Evolutionary conservation across 768 basidiomycete genomes (phyloP), one percentile per base, ranked within the genome.

Genomic region (Xerocomus potaroensis): DNA sequence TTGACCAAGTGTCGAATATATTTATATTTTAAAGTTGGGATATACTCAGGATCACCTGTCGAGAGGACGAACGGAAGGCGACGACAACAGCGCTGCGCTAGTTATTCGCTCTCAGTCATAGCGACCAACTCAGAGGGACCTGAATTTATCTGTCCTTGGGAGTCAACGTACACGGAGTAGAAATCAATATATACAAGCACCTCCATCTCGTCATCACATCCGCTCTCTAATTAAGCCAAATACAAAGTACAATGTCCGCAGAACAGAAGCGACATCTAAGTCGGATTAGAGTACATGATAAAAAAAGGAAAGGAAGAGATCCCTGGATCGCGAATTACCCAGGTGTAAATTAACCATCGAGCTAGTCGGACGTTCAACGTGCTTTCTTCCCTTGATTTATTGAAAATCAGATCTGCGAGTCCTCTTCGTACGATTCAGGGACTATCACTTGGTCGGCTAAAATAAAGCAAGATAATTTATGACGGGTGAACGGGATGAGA

Each of bases 121-220:
- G 40, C 27, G 21, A 39, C 49, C n/a, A 22, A 41, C 37, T 31
- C 43, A 43, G 29, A 38, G 9, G 49, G 45, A 30, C 62, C 62
- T 63, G 52, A 63, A 63, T 63, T 45, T 64, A 49, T 23, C 63
- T 55, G 24, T 42, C 48, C 56, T 57, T 26, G 50, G 53, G n/a
- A 21, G 15, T 48, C 45, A 44, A 50, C 37, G 48, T 61, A 51
- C 47, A 57, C 39, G 14, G 30, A 33, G 32, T 22, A 40, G 36
- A 35, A 45, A 35, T 31, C 39, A 33, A 45, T 30, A 49, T 40
- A 47, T 38, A 45, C 27, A 49, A 48, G 40, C 37, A 49, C 44
- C 47, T 23, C 39, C 26, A 52, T 63, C 45, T 49, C 61, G 48
- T 47, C 51, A 61, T 44, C 26, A 29, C 27, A 31, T 23, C 40